Base-by-base conservation (phyloP, 116 monocot species). In the Trichopus zeylanicus region DNA sequence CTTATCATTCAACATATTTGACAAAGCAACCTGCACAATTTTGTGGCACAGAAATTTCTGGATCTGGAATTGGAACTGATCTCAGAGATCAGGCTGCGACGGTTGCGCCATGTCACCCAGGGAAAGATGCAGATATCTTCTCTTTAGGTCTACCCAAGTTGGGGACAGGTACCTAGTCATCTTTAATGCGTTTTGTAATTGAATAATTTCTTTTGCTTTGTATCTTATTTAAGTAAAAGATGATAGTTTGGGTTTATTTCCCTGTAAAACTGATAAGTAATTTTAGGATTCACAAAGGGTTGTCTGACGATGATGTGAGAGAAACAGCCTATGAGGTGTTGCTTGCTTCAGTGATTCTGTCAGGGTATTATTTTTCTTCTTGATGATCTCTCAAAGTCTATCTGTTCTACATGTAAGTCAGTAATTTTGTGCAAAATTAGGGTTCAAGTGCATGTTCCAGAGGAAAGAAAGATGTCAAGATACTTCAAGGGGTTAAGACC, bases 281-380 rank as follows among this genome's bases (percentile, higher is more conserved):
- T 71, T 72, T 75, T 83, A 68, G 65, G 61, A 68, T 48, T 32
- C 28, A 65, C 56, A 23, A 81, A 89, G 89, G 73, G 48, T 55
- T 89, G 42, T 73, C 72, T 65, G 85, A 85, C 66, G 76, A 78
- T 65, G 78, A 79, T 68, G 63, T 89, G 33, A 74, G 64, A 56
- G 78, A 78, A 68, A 75, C 89, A 54, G 85, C 89, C 16, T 89
- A 85, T 69, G 89, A 85, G 64, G 69, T 84, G 55, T 72, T 89
- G 56, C 66, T 89, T 70, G 89, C 81, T 58, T 84, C 74, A 53
- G 33, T 81, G n/a, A n/a, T 65, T 62, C 47, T 78, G 29, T 78
- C 67, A 62, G 59, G 86, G 86, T 86, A 70, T 56, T 6, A 39
- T 46, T 69, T 38, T 52, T 48, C 39, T 24, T 20, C n/a, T 29